Conservation (phyloP, 768 basidiomycete genomes). For the Leccinellum albellum region DNA sequence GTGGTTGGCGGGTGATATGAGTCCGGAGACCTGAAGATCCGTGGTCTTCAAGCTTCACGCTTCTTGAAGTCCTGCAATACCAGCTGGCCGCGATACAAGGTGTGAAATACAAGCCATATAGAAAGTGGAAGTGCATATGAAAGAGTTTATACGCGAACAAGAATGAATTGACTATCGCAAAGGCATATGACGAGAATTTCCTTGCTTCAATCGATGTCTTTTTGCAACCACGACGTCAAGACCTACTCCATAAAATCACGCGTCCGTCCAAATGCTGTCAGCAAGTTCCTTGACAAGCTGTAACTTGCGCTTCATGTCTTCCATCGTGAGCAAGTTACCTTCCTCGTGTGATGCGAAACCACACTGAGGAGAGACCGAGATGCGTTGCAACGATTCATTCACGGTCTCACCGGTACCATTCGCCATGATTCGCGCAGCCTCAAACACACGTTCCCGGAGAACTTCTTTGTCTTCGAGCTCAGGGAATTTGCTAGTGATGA, state of each 20-base stretch:
- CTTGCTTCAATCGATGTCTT: background rate
- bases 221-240: background rate
- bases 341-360: background rate
- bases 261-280: background rate
- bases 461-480: conserved; percentile 38
- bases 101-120: too few relatives aligned
- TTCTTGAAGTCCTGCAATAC: too few relatives aligned
- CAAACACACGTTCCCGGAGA: background rate
- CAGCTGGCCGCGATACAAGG: background rate
- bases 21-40: too few relatives aligned
- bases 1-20: too few relatives aligned
- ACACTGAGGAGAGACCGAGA: background rate
- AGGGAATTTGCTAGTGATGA: conserved; percentile 43
- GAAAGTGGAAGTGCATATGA: background rate
- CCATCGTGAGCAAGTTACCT: background rate
- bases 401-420: background rate
- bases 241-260: background rate
- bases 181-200: background rate
- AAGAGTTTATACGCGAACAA: background rate
- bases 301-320: background rate
- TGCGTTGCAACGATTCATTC: background rate
- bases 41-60: too few relatives aligned
- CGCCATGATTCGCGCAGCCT: background rate
- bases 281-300: background rate
- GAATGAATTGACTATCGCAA: background rate